Conservation (phyloP, 2,329 filamentous ascomycete species). For the Pyrenochaeta sp. region DNA sequence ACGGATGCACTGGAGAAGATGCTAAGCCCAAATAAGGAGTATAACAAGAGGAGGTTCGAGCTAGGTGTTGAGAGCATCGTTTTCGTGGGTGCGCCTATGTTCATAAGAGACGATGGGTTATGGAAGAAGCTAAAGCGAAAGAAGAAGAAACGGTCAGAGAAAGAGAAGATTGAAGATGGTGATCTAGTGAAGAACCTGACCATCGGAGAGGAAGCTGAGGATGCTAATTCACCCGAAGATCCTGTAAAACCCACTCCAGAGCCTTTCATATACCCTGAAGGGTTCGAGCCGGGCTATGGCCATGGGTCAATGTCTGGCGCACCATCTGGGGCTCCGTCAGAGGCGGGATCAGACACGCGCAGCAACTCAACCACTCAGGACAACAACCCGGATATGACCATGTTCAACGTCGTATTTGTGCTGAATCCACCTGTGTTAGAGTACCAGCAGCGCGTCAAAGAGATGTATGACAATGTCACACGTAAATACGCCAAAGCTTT, state of each 20-base stretch:
- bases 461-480: conserved; percentile 88
- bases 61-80: conserved; percentile 51
- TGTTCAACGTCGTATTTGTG: conserved; percentile 98
- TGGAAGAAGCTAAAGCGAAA: conserved; percentile 51
- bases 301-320: conserved; percentile 44
- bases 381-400: conserved; percentile 77
- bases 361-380: conserved; percentile 55
- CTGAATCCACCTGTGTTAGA: conserved; percentile 82
- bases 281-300: conserved; percentile 53
- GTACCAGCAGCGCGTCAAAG: conserved; percentile 73
- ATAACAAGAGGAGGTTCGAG: conserved; percentile 53
- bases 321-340: conserved; percentile 42
- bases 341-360: conserved; percentile 51
- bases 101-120: conserved; percentile 50
- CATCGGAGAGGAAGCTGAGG: conserved; percentile 27
- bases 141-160: conserved; percentile 35
- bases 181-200: conserved; percentile 29
- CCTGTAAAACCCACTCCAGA: conserved; percentile 25
- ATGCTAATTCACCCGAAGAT: conserved; percentile 12
- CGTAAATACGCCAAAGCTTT: conserved; percentile 93
- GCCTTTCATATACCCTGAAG: conserved; percentile 44
- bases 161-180: conserved; percentile 32
- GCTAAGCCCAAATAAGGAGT: conserved; percentile 46
- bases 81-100: conserved; percentile 54
- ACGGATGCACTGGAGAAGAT: conserved; percentile 52